Conservation (phyloP, 495 filamentous ascomycete species). For the Mycothermus thermophilus region DNA sequence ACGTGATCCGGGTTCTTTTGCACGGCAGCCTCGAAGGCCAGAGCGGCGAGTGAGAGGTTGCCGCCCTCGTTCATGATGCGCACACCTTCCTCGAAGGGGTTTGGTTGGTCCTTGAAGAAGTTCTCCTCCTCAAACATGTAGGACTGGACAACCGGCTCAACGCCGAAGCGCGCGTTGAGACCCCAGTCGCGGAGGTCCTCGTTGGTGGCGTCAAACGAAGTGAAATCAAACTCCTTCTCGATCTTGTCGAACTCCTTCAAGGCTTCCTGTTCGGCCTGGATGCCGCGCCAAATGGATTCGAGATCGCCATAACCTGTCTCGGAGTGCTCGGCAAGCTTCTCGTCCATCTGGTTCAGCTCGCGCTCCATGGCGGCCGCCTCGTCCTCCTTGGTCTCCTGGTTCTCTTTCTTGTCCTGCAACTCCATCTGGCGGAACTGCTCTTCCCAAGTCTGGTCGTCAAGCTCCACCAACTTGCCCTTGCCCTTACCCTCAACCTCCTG, state of each 20-base stretch:
- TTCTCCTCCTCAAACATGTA: conserved; percentile 96
- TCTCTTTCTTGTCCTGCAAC: conserved; percentile 42
- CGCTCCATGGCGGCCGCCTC: conserved; percentile 67
- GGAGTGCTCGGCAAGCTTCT: conserved; percentile 32
- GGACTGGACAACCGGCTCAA: conserved; percentile 64
- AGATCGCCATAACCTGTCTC: conserved; percentile 66
- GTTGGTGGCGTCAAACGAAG: conserved; percentile 54
- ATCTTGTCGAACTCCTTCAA: conserved; percentile 50
- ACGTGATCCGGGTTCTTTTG: conserved; percentile 78
- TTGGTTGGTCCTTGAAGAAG: conserved; percentile 56
- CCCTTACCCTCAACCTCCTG: conserved; percentile 53
- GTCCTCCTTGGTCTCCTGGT: conserved; percentile 35
- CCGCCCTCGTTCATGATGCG: conserved; percentile 84
- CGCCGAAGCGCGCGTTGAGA: conserved; percentile 30
- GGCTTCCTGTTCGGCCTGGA: conserved; percentile 64
- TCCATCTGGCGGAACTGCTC: conserved; percentile 87
- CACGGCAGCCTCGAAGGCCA: conserved; percentile 94
- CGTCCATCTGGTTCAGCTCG: conserved; percentile 79
- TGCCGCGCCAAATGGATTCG: conserved; percentile 76
- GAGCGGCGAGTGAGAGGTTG: conserved; percentile 81
- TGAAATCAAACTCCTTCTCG: conserved; percentile 52
- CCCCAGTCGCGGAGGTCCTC: conserved; percentile 52
- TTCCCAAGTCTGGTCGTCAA: conserved; percentile 91
- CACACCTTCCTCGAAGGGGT: conserved; percentile 83
- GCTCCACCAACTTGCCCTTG: conserved; percentile 80